These are phyloP conservation scores for Saccharomyces hybrid DNA, from an alignment of 1,139 yeast genomes.

Conservation along the genomic window DNA sequence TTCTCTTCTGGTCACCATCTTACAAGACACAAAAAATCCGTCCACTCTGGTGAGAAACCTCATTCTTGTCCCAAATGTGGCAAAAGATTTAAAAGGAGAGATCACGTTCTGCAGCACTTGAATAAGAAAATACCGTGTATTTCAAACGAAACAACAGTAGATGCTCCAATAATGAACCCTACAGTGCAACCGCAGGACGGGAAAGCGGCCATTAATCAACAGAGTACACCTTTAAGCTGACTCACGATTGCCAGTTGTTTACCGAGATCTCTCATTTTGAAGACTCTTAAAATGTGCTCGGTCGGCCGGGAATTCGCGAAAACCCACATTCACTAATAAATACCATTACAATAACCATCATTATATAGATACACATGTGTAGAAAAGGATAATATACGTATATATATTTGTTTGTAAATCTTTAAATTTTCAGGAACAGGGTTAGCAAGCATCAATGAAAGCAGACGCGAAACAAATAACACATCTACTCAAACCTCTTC, in stretches of 20 bases:
- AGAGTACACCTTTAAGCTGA: not conserved
- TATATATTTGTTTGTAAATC: not conserved
- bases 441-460: not conserved
- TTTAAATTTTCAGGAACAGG: not conserved
- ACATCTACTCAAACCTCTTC: constrained; percentile 38
- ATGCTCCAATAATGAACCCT: not conserved
- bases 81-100: constrained; percentile 31
- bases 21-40: constrained; percentile 34
- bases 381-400: not conserved
- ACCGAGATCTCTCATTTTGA: not conserved
- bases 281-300: not conserved
- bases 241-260: not conserved
- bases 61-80: constrained; percentile 35
- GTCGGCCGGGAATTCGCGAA: not conserved
- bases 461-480: not conserved
- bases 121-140: constrained; percentile 33
- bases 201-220: not conserved
- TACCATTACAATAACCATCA: not conserved
- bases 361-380: not conserved
- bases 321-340: not conserved
- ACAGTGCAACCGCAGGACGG: not conserved
- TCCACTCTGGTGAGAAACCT: constrained; percentile 34
- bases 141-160: constrained; percentile 7
- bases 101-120: constrained; percentile 33
- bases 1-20: constrained; percentile 34